These are phyloP conservation scores for Colletotrichum acutatum DNA, from an alignment of 2,329 filamentous ascomycete genomes.

Conservation along the genomic window DNA sequence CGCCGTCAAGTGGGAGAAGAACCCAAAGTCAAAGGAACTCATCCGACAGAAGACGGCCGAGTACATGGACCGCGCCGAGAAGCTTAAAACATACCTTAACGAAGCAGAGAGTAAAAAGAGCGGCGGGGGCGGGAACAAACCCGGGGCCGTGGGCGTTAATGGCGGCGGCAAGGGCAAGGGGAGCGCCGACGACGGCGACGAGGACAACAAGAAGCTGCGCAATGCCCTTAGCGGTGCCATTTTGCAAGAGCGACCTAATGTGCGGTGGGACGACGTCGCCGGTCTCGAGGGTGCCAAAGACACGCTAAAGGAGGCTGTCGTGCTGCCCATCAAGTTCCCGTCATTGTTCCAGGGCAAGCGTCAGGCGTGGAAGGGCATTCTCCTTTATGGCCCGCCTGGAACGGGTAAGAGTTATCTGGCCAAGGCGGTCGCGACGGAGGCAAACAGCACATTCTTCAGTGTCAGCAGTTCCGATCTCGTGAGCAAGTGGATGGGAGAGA, in stretches of 20 bases:
- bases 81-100: constrained; percentile 90
- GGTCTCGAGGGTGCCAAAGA: constrained; percentile 95
- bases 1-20: constrained; percentile 99
- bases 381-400: constrained; percentile 94
- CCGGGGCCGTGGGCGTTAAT: constrained; percentile 73
- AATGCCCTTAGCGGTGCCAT: constrained; percentile 93
- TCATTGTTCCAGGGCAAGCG: constrained; percentile 95
- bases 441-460: constrained; percentile 99
- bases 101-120: constrained; percentile 80
- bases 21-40: constrained; percentile 95
- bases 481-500: constrained; percentile 99
- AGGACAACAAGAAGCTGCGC: constrained; percentile 94
- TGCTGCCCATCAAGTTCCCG: constrained; percentile 98
- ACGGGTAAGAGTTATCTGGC: constrained; percentile 98
- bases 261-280: constrained; percentile 98
- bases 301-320: constrained; percentile 95
- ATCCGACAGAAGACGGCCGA: constrained; percentile 94
- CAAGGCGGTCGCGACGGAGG: constrained; percentile 97
- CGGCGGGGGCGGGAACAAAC: constrained; percentile 70
- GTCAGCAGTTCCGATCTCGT: constrained; percentile 97
- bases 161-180: constrained; percentile 69
- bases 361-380: constrained; percentile 97
- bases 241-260: constrained; percentile 92
- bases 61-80: constrained; percentile 99
- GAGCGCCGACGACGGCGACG: constrained; percentile 78